Evolutionary conservation across 2,329 filamentous ascomycete species (phyloP).

Genomic region (Trichothecium roseum): DNA sequence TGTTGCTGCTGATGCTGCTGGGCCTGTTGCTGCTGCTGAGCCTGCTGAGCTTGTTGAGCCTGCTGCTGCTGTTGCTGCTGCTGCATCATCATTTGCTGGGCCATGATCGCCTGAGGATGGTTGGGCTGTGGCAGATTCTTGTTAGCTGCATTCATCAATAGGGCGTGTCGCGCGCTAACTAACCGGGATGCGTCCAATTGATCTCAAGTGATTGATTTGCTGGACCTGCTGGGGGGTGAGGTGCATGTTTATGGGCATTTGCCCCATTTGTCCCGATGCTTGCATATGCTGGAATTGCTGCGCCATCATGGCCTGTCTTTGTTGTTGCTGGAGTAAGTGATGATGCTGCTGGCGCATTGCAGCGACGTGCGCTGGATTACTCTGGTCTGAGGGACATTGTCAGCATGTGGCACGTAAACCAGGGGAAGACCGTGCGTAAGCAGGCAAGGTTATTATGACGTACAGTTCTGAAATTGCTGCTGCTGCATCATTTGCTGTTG

Average conservation of each 20-base stretch:
- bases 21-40: conserved; percentile 23
- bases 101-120: conserved; percentile 4
- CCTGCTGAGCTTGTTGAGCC: conserved; percentile 28
- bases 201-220: conserved; percentile 41
- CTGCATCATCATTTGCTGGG: conserved; percentile 3
- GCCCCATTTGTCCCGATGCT: conserved; percentile 26
- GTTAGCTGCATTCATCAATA: conserved; percentile 1
- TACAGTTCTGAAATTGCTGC: conserved; percentile 23
- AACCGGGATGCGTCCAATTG: conserved; percentile 29
- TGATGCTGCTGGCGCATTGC: conserved; percentile 45
- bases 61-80: conserved; percentile 27
- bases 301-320: conserved; percentile 41
- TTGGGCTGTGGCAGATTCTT: conserved; percentile 30
- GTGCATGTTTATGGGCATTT: conserved; percentile 44
- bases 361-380: conserved; percentile 25
- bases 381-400: conserved; percentile 13
- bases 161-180: conserved; percentile 9
- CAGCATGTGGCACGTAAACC: background rate
- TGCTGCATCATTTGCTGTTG: conserved; percentile 48
- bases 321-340: conserved; percentile 45
- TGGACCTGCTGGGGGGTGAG: conserved; percentile 36
- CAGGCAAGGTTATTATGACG: background rate
- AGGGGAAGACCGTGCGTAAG: background rate
- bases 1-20: conserved; percentile 12
- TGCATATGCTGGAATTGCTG: conserved; percentile 46